Evolutionary conservation across 2,329 filamentous ascomycete species (phyloP).

Genomic region (Arthrobotrys sinensis): DNA sequence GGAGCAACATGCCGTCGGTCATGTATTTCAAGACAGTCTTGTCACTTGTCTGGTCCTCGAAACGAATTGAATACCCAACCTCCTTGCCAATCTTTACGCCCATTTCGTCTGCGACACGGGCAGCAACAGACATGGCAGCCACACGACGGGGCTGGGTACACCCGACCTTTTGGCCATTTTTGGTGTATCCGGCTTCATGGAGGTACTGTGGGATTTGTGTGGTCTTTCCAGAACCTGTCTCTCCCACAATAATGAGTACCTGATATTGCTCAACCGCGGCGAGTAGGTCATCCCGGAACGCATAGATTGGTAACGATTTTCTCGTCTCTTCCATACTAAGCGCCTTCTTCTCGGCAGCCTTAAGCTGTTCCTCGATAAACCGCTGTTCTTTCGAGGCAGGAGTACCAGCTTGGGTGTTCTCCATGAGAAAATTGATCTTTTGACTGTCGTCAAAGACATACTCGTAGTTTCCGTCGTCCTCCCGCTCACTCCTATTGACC

Average conservation of each 20-base stretch:
- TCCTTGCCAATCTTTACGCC: constrained; percentile 90
- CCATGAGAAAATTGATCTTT: constrained; percentile 86
- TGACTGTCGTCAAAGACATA: constrained; percentile 93
- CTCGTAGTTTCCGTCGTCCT: constrained; percentile 87
- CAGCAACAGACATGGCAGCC: constrained; percentile 97
- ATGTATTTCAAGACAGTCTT: constrained; percentile 95
- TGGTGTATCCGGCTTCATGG: constrained; percentile 90
- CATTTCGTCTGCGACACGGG: constrained; percentile 94
- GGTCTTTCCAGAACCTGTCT: constrained; percentile 95
- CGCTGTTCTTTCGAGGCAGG: constrained; percentile 82
- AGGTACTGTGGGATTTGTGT: constrained; percentile 96
- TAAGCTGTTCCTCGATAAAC: constrained; percentile 83
- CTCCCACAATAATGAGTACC: constrained; percentile 90
- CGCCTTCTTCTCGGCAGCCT: constrained; percentile 89
- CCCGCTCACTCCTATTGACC: constrained; percentile 76
- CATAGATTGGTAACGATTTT: constrained; percentile 90
- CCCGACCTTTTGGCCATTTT: constrained; percentile 85
- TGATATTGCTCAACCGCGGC: constrained; percentile 89
- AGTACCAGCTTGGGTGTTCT: constrained; percentile 81
- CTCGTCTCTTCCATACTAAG: constrained; percentile 91
- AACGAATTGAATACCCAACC: constrained; percentile 94
- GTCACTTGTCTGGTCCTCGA: constrained; percentile 91
- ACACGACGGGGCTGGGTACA: constrained; percentile 96
- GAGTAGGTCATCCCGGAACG: constrained; percentile 87
- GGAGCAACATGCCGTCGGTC: constrained; percentile 95